These are phyloP conservation scores for Coemansia sp. DNA, from an alignment of 192 early-diverging fungal species.

Conservation along the genomic window DNA sequence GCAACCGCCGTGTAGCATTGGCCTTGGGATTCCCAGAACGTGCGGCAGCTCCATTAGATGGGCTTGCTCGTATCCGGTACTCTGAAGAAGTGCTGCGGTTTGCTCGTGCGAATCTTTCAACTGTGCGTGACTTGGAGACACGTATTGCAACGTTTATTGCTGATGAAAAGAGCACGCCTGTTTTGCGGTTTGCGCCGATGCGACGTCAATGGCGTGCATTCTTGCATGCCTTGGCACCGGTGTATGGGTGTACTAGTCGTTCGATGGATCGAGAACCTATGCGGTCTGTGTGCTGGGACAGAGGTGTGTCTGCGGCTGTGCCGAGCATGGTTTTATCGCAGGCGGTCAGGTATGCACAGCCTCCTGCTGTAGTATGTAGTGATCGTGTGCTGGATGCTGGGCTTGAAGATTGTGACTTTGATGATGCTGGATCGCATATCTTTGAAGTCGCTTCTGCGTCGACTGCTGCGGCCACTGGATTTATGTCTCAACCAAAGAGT, in stretches of 20 bases:
- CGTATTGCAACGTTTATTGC: constrained; percentile 62
- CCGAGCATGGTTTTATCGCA: constrained; percentile 34
- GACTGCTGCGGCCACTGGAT: neutral
- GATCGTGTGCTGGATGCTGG: constrained; percentile 14
- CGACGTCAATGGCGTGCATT: constrained; percentile 63
- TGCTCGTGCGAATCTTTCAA: constrained; percentile 58
- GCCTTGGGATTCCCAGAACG: constrained; percentile 69
- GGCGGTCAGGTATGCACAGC: constrained; percentile 26
- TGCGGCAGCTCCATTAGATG: constrained; percentile 28
- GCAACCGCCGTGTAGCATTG: constrained; percentile 74
- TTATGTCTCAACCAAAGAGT: too few species aligned
- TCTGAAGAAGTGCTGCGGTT: constrained; percentile 65
- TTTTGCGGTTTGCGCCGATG: constrained; percentile 66
- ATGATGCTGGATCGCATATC: constrained; percentile 26
- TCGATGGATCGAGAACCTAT: constrained; percentile 77
- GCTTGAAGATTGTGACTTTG: too few species aligned
- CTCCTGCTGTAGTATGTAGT: constrained; percentile 39
- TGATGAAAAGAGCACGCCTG: constrained; percentile 51
- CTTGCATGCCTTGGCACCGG: constrained; percentile 66
- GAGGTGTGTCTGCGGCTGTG: constrained; percentile 17
- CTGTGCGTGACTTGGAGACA: constrained; percentile 68
- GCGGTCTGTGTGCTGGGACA: constrained; percentile 61
- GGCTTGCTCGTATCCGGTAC: constrained; percentile 50
- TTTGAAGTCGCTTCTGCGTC: constrained; percentile 8
- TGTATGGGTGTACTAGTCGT: constrained; percentile 68